Base-by-base conservation (phyloP, 2,329 filamentous ascomycete genomes). In the Botrytis aclada region DNA sequence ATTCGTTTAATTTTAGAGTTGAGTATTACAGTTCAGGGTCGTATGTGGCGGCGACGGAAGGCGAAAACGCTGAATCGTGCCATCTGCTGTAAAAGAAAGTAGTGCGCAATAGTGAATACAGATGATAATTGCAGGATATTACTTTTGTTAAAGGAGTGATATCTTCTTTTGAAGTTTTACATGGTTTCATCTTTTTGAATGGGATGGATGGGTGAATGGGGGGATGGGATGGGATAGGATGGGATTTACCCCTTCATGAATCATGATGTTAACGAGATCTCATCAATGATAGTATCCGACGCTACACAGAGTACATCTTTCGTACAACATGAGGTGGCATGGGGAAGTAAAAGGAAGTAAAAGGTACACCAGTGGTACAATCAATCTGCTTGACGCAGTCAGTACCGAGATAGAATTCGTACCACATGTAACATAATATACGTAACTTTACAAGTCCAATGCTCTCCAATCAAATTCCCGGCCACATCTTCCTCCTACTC, bases 201-300 rank as follows among this genome's bases (percentile, higher is more conserved):
- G 25, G 22, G n/a, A 22, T 61, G 14, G 16, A 56, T 66, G 25
- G 20, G 47, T 45, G n/a, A n/a, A n/a, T n/a, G n/a, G n/a, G n/a
- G n/a, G 14, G 16, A 56, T 61, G 14, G 22, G 22, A 61, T 61
- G 43, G 43, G 43, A 45, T 66, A 34, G 29, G 37, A 43, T 29
- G 29, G 20, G 32, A 51, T 65, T 65, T 65, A 18, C 43, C 63
- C 63, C 43, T 65, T 65, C 63, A 65, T 51, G 63, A 51, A 65
- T 65, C 43, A 37, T 62, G 60, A 37, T n/a, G 3, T 51, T 65
- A 51, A 34, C 63, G 63, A 65, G 63, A 65, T 51, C 29, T n/a
- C 43, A 51, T 37, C 63, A 54, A 10, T 10, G 16, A 29, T 6
- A 47, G 10, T 6, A 65, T 20, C n/a, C 41, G 10, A 37, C 43